Conservation (phyloP, 2,329 filamentous ascomycete genomes). For the Trichoderma sp. region DNA sequence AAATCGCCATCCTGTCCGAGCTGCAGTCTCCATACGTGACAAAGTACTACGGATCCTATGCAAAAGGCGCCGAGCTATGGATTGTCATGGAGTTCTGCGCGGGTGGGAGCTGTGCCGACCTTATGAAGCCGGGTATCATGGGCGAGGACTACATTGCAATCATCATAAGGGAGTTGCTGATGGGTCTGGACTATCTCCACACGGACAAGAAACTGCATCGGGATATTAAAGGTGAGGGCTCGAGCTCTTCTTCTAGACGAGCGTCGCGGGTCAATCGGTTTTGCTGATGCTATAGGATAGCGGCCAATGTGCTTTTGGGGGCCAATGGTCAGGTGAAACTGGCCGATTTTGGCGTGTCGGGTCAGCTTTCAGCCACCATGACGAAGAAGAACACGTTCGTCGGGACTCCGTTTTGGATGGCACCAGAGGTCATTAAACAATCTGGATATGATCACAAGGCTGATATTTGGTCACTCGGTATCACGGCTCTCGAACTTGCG, state of each 20-base stretch:
- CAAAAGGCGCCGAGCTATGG: slow-evolving; percentile 95
- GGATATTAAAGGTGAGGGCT: slow-evolving; percentile 83
- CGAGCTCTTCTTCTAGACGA: not conserved
- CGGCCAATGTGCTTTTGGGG: slow-evolving; percentile 87
- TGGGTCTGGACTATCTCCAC: slow-evolving; percentile 90
- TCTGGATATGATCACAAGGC: slow-evolving; percentile 97
- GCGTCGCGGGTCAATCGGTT: not conserved
- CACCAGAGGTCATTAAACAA: slow-evolving; percentile 97
- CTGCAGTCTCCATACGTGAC: slow-evolving; percentile 95
- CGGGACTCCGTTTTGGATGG: slow-evolving; percentile 99
- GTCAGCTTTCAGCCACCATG: slow-evolving; percentile 95
- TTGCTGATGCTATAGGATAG: slow-evolving; percentile 42
- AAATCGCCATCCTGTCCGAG: slow-evolving; percentile 95
- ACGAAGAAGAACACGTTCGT: slow-evolving; percentile 99
- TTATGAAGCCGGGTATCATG: slow-evolving; percentile 91
- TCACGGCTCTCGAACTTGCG: slow-evolving; percentile 88
- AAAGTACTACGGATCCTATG: slow-evolving; percentile 94
- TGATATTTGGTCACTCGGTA: slow-evolving; percentile 95
- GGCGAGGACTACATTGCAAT: slow-evolving; percentile 96
- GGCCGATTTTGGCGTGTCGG: slow-evolving; percentile 95
- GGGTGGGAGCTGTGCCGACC: slow-evolving; percentile 89
- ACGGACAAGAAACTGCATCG: slow-evolving; percentile 93
- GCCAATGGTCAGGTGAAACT: slow-evolving; percentile 94
- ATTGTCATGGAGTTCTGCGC: slow-evolving; percentile 99
- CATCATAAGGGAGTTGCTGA: slow-evolving; percentile 82